A percentile compares a stretch with the other conserved stretches of the same genome.
phyloP scores from a whole-genome alignment of 805 yeast species.

The Zygosaccharomyces pseudorouxii region DNA sequence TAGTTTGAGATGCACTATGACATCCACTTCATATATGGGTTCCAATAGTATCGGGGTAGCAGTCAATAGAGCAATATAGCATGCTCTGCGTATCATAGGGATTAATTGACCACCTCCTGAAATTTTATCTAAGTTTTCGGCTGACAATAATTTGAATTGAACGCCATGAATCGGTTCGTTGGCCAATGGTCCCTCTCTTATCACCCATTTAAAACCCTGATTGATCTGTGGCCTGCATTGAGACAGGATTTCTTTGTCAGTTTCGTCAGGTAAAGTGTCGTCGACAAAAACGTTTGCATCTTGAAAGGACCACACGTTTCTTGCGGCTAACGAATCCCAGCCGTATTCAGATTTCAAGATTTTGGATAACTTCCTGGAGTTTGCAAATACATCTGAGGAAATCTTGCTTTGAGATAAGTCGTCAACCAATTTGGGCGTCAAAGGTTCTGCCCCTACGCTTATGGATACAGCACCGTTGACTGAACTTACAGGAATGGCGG shows the following conservation, averaged over 20 bases:
- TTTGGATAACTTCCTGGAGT: slow-evolving; percentile 48
- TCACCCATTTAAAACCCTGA: slow-evolving; percentile 82
- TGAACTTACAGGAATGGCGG: slow-evolving; percentile 60
- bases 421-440: slow-evolving; percentile 47
- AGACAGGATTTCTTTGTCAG: slow-evolving; percentile 48
- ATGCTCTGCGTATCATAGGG: slow-evolving; percentile 79
- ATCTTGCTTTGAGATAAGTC: slow-evolving; percentile 35
- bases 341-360: slow-evolving; percentile 51
- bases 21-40: slow-evolving; percentile 63
- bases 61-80: slow-evolving; percentile 71
- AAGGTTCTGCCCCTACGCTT: slow-evolving; percentile 73
- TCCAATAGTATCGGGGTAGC: slow-evolving; percentile 79
- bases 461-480: slow-evolving; percentile 51
- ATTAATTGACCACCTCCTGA: slow-evolving; percentile 55
- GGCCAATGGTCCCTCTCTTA: slow-evolving; percentile 86
- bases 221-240: slow-evolving; percentile 50
- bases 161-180: slow-evolving; percentile 74
- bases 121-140: slow-evolving; percentile 37
- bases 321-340: slow-evolving; percentile 82
- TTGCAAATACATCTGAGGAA: slow-evolving; percentile 42
- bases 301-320: slow-evolving; percentile 78
- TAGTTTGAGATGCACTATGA: slow-evolving; percentile 49
- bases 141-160: slow-evolving; percentile 64
- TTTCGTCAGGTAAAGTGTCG: slow-evolving; percentile 71
- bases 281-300: slow-evolving; percentile 59